Conservation (phyloP, 2,329 filamentous ascomycete species). For the Trichoderma sp. region DNA sequence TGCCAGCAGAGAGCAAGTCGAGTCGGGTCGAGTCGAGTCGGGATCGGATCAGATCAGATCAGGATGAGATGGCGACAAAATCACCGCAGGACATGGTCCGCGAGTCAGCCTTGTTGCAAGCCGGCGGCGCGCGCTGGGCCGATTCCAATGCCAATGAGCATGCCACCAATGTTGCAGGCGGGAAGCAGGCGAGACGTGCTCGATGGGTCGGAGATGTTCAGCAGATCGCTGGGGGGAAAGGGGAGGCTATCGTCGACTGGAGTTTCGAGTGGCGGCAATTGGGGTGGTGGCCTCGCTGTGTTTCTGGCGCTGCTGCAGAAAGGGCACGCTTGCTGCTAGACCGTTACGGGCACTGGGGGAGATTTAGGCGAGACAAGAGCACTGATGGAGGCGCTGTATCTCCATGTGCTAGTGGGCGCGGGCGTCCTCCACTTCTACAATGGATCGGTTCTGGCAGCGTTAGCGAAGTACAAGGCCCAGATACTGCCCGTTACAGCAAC, state of each 20-base stretch:
- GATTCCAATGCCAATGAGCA: conserved; percentile 25
- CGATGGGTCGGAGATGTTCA: neutral
- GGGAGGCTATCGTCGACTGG: conserved; percentile 6
- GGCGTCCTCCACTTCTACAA: neutral
- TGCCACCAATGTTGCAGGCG: conserved; percentile 23
- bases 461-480: neutral
- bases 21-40: conserved; percentile 23
- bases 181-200: neutral
- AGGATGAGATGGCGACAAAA: conserved; percentile 32
- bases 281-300: neutral
- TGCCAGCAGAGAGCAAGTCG: conserved; percentile 30
- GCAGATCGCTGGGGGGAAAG: neutral
- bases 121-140: conserved; percentile 27
- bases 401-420: neutral
- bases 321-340: conserved; percentile 8
- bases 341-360: conserved; percentile 13
- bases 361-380: conserved; percentile 17
- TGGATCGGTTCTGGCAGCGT: neutral
- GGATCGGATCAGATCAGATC: conserved; percentile 21
- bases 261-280: conserved; percentile 16
- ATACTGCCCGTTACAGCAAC: neutral
- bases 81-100: conserved; percentile 39
- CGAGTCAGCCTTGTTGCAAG: conserved; percentile 35
- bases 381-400: neutral
- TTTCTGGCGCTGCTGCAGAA: conserved; percentile 15